Base-by-base conservation (phyloP, 495 filamentous ascomycete genomes). In the Xylaria telfairii region DNA sequence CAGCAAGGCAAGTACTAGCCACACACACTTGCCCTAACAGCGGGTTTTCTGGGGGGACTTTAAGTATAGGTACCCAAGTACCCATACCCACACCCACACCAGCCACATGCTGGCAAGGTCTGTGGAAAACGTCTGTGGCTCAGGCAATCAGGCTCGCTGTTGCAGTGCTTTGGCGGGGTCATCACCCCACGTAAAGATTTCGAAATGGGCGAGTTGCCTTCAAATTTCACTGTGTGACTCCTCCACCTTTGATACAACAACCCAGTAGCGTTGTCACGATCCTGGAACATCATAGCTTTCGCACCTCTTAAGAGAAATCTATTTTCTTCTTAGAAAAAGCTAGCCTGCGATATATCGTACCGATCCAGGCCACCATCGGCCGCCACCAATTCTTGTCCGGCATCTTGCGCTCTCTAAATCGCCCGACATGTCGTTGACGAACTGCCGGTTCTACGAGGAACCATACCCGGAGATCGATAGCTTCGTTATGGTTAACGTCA, bases 401-500 rank as follows among this genome's bases (percentile, higher is more conserved):
- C 32, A 4, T 51, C 12, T 9, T 60, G 30, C 34, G 24, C 51
- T 10, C 21, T 44, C 51, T 8, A 57, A 26, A 70, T 73, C 57
- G 77, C 77, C 75, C 81, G 84, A 75, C 60, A 99, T 98, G 95
- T 99, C 96, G 78, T 90, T 97, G 83, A 97, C 94, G 78, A 98
- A 98, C 86, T 97, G 93, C 83, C 94, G 96, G 67, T 99, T 96
- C 83, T 99, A 99, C 84, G 95, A 97, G 87, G 95, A 96, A 80
- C 96, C 96, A 81, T 99, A 93, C 79, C 96, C 96, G 51, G 96
- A 98, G 87, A 93, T 98, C 72, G 96, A 99, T 81, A 96, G 93
- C 86, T 98, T 97, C 84, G 96, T 98, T 70, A 98, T 99, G 96
- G 96, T 99, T 80, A 95, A 95, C 83, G 93, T 96, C 60, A 95